A percentile compares a stretch with the other conserved stretches of the same genome.
These are phyloP conservation scores for Beauveria australis DNA, from an alignment of 2,329 filamentous ascomycete species.

Conservation along the genomic window DNA sequence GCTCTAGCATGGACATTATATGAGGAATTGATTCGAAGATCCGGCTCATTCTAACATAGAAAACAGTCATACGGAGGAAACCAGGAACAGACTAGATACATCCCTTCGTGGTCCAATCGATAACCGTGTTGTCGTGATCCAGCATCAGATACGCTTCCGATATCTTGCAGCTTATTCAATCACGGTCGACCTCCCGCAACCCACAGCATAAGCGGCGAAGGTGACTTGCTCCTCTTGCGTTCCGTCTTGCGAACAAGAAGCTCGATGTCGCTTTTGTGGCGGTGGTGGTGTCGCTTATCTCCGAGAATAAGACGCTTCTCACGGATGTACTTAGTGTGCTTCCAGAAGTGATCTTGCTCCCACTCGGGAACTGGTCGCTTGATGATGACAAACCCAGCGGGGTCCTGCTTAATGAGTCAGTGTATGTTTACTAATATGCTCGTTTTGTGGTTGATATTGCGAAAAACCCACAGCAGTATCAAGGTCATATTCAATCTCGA, in stretches of 20 bases:
- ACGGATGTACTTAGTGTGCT: conserved; percentile 59
- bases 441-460: not conserved
- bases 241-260: conserved; percentile 46
- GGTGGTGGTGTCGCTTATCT: conserved; percentile 34
- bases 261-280: conserved; percentile 42
- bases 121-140: not conserved
- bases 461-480: conserved; percentile 41
- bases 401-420: conserved; percentile 42
- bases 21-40: conserved; percentile 76
- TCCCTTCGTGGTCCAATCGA: conserved; percentile 1
- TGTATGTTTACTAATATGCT: not conserved
- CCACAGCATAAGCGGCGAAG: conserved; percentile 46
- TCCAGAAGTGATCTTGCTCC: conserved; percentile 64
- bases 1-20: conserved; percentile 98
- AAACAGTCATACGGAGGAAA: conserved; percentile 1
- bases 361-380: conserved; percentile 64
- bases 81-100: conserved; percentile 3
- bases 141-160: not conserved
- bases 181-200: conserved; percentile 38
- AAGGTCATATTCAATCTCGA: conserved; percentile 48
- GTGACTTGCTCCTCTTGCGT: conserved; percentile 48
- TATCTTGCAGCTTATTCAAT: not conserved
- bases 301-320: conserved; percentile 45
- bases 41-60: conserved; percentile 14
- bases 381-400: conserved; percentile 62